These are phyloP conservation scores for Globisporangium ultimum DNA, from an alignment of 352 stramenopile genomes.

Conservation along the genomic window DNA sequence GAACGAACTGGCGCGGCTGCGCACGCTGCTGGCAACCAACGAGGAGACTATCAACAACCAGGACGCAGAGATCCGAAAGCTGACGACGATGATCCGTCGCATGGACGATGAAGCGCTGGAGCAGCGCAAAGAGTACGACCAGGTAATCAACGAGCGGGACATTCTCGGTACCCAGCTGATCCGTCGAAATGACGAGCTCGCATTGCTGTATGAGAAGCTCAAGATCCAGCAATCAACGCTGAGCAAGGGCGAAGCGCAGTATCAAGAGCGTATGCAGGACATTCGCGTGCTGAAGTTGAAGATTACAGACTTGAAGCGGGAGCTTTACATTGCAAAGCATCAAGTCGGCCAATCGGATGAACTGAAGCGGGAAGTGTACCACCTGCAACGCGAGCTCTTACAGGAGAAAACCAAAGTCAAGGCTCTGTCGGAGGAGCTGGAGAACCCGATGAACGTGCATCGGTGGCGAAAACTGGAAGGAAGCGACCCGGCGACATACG, in stretches of 20 bases:
- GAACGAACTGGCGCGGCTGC: conserved; percentile 91
- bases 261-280: conserved; percentile 91
- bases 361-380: conserved; percentile 85
- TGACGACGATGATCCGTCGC: conserved; percentile 89
- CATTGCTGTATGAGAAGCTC: conserved; percentile 97
- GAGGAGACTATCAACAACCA: conserved; percentile 94
- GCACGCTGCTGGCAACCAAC: conserved; percentile 82
- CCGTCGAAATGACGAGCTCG: conserved; percentile 94
- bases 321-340: conserved; percentile 89
- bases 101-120: conserved; percentile 93
- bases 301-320: conserved; percentile 90
- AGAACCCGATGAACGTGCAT: conserved; percentile 98
- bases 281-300: conserved; percentile 95
- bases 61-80: conserved; percentile 91
- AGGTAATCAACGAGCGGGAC: conserved; percentile 96
- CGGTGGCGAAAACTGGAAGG: conserved; percentile 97
- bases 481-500: conserved; percentile 93
- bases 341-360: conserved; percentile 86
- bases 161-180: conserved; percentile 97
- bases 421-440: conserved; percentile 93
- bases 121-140: conserved; percentile 95
- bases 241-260: conserved; percentile 91
- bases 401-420: conserved; percentile 97
- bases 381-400: conserved; percentile 90
- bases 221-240: conserved; percentile 96